Evolutionary conservation across 768 basidiomycete genomes (phyloP), one percentile per base, ranked within the genome.

Genomic region (Termitomyces sp.): DNA sequence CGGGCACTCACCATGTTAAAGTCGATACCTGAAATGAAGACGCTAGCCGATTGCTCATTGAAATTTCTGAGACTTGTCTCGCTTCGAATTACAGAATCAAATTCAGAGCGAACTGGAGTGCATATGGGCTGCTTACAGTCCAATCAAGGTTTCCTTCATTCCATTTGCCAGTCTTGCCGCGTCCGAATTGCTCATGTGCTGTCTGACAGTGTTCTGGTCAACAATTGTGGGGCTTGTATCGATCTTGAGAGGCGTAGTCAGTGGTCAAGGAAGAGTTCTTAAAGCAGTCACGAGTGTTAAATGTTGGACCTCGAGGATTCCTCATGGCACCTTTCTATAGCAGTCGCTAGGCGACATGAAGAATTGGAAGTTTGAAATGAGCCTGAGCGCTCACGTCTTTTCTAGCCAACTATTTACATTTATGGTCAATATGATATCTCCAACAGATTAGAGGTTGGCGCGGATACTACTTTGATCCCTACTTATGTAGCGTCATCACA

Each of bases 31-130:
- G 56, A 42, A 7, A 67, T 65, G 8, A 79, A 66, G 55, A 65
- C 40, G 12, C 2, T 64, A 7, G 65, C 63, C 4, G 73, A 71
- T 59, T 74, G 72, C 33, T 71, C 70, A 46, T 75, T 73, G 58
- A 78, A 61, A 8, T 61, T 63, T 2, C 60, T 62, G 57, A 79
- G 73, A 12, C 69, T 71, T 20, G 59, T 61, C 9, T 70, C 75
- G 12, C 76, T 78, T 66, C 45, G 59, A 42, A n/a, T 59, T 32
- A 18, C 42, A 59, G 53, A 40, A 35, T 51, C 36, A 50, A 38
- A n/a, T 11, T 6, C 42, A 24, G 28, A 15, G 39, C 3, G 11
- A 11, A 33, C 12, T 20, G 36, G 18, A 6, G 28, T 7, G 35
- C 3, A 58, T 35, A 20, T 18, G 38, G 11, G 16, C 64, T 3